phyloP scores from a whole-genome alignment of 805 yeast genomes.

The Metschnikowia vanudenii region DNA sequence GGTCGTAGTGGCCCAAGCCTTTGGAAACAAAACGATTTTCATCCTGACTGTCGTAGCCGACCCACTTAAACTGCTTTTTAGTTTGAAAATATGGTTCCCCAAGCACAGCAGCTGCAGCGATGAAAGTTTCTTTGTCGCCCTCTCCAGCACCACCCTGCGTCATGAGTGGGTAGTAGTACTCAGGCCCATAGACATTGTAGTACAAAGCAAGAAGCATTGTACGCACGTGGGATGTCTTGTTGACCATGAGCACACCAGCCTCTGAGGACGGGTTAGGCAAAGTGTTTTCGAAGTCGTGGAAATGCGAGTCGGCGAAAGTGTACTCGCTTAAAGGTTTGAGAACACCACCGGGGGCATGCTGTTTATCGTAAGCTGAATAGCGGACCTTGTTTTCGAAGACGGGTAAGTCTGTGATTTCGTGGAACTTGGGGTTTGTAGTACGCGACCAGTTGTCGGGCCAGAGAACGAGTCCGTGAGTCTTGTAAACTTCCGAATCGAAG shows the following conservation, averaged over 20 bases:
- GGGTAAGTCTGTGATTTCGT: constrained; percentile 48
- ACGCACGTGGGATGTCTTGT: constrained; percentile 56
- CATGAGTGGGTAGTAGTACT: constrained; percentile 62
- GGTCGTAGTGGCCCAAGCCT: constrained; percentile 43
- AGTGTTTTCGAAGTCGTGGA: constrained; percentile 62
- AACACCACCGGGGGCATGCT: constrained; percentile 31
- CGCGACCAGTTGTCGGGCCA: constrained; percentile 78
- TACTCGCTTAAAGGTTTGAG: constrained; percentile 23
- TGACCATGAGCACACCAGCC: constrained; percentile 66
- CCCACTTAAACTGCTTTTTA: constrained; percentile 45
- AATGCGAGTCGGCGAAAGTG: constrained; percentile 36
- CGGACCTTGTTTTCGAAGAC: constrained; percentile 36
- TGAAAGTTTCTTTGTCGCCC: constrained; percentile 78
- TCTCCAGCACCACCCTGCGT: constrained; percentile 76
- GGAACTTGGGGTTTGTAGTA: constrained; percentile 60
- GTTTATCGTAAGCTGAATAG: constrained; percentile 34
- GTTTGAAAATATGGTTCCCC: constrained; percentile 51
- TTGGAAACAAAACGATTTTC: constrained; percentile 23
- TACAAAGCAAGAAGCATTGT: constrained; percentile 60
- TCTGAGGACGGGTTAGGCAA: constrained; percentile 68
- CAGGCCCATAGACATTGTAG: constrained; percentile 66
- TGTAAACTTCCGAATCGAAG: constrained; percentile 44
- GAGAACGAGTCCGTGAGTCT: constrained; percentile 48
- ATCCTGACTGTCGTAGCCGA: constrained; percentile 35
- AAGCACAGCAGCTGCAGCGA: constrained; percentile 61